phyloP scores from a whole-genome alignment of 2,329 filamentous ascomycete genomes.

The Exophiala viscosa region DNA sequence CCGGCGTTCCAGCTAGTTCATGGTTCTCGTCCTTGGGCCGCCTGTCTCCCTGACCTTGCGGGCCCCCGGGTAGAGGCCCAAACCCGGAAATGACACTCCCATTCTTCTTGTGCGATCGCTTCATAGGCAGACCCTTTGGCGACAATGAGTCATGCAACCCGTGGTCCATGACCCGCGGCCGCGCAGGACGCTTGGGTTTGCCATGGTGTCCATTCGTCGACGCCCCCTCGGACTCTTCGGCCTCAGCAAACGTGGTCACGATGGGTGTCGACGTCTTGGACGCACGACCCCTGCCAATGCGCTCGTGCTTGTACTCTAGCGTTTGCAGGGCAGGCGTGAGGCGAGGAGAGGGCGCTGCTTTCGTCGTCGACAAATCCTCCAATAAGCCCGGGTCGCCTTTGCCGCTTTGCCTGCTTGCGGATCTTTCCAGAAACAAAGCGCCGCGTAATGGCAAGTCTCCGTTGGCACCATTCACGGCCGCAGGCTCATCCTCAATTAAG shows the following conservation, averaged over 20 bases:
- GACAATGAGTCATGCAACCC: conserved; percentile 28
- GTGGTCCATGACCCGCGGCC: conserved; percentile 28
- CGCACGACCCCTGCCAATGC: conserved; percentile 32
- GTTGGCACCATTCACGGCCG: conserved; percentile 31
- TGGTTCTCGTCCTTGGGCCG: conserved; percentile 11
- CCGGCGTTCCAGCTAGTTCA: background rate
- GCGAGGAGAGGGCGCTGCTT: conserved; percentile 28
- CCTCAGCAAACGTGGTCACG: conserved; percentile 36
- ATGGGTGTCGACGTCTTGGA: conserved; percentile 43
- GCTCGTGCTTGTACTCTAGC: conserved; percentile 13
- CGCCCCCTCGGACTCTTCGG: conserved; percentile 23
- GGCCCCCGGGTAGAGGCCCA: background rate
- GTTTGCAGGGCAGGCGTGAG: conserved; percentile 28
- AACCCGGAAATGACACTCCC: conserved; percentile 29
- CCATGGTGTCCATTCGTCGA: conserved; percentile 11
- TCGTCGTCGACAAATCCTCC: conserved; percentile 10
- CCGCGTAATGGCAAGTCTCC: conserved; percentile 33
- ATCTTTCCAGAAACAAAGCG: conserved; percentile 18
- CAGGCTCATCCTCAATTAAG: conserved; percentile 43
- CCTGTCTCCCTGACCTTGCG: background rate
- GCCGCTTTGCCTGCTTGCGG: conserved; percentile 37
- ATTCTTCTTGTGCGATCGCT: conserved; percentile 37
- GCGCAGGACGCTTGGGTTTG: conserved; percentile 24
- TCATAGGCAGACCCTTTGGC: conserved; percentile 30
- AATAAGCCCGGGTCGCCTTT: conserved; percentile 11